Evolutionary conservation across 2,329 filamentous ascomycete genomes (phyloP), one percentile per base, ranked within the genome.

Genomic region (Colletotrichum sp.): DNA sequence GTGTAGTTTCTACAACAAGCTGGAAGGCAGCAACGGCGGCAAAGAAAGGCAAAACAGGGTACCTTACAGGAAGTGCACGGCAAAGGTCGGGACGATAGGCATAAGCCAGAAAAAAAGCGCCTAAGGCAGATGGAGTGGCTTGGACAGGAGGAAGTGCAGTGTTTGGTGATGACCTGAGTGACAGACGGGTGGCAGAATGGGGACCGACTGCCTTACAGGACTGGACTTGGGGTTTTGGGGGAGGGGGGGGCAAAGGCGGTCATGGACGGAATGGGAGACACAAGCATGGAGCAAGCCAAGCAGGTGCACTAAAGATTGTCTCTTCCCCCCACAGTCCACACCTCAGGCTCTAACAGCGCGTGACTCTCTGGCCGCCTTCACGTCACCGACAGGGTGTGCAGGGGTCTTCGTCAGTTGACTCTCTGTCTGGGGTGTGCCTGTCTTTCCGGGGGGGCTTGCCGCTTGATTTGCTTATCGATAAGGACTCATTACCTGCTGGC

Each of bases 351-450:
- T 64, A 63, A 69, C 44, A 74, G 74, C 74, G 74, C 74, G 74
- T 76, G 74, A 76, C 74, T 75, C 74, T 75, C 44, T 74, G 59
- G 70, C 64, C 34, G 70, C 27, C 57, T 74, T 76, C 74, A 76
- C 74, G 74, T 76, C 74, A 76, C 74, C 74, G 19, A 52, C 74
- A 68, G 44, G 65, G 65, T 76, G 64, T n/a, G 44, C 74, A 76
- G 74, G 70, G 74, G 71, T 69, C 65, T 60, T 64, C 34, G 71
- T 66, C 72, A 71, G 61, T 61, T 73, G 70, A 68, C 71, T 76
- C 44, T 59, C 60, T 65, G 64, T 69, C 74, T 76, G 36, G 34
- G 68, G 22, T 32, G 30, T 55, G 60, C 68, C 59, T 71, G 44
- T 71, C 28, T n/a, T 22, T 52, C 66, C 32, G 61, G 44, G 44